phyloP scores from a whole-genome alignment of 495 filamentous ascomycete species.

The Xylaria bambusicola region DNA sequence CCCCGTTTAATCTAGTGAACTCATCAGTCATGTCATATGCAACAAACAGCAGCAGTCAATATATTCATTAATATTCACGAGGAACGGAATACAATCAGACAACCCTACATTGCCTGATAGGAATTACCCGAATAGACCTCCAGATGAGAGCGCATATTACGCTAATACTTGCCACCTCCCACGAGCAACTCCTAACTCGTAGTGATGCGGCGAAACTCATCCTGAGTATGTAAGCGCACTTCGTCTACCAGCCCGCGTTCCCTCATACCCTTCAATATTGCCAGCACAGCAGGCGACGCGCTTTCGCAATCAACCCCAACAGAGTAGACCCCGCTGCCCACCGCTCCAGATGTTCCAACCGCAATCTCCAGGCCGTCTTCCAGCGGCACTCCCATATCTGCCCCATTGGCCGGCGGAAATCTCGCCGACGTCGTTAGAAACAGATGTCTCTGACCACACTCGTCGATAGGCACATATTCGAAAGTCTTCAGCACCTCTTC shows the following conservation, averaged over 20 bases:
- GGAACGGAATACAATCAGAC: too few species aligned
- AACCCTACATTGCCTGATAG: too few species aligned
- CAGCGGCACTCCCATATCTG: slow-evolving; percentile 31
- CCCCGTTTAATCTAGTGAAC: too few species aligned
- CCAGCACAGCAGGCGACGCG: slow-evolving; percentile 31
- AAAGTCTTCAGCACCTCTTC: slow-evolving; percentile 36
- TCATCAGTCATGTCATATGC: too few species aligned
- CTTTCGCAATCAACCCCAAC: slow-evolving; percentile 45
- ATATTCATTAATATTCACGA: too few species aligned
- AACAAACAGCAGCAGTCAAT: too few species aligned
- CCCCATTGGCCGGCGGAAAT: slow-evolving; percentile 41
- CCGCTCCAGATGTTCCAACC: slow-evolving; percentile 43
- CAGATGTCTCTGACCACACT: slow-evolving; percentile 58
- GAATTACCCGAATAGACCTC: not conserved
- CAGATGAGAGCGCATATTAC: too few species aligned
- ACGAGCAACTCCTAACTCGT: slow-evolving; percentile 1
- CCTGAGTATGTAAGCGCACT: slow-evolving; percentile 54
- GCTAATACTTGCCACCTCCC: too few species aligned
- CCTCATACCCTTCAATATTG: slow-evolving; percentile 40
- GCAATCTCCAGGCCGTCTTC: slow-evolving; percentile 34
- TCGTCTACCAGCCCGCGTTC: slow-evolving; percentile 41
- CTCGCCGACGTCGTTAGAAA: slow-evolving; percentile 54
- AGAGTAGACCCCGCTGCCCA: slow-evolving; percentile 55
- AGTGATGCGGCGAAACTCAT: slow-evolving; percentile 45
- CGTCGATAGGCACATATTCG: slow-evolving; percentile 29